Evolutionary conservation across 805 yeast species (phyloP).

Genomic region (Ogataea salicorniae): DNA sequence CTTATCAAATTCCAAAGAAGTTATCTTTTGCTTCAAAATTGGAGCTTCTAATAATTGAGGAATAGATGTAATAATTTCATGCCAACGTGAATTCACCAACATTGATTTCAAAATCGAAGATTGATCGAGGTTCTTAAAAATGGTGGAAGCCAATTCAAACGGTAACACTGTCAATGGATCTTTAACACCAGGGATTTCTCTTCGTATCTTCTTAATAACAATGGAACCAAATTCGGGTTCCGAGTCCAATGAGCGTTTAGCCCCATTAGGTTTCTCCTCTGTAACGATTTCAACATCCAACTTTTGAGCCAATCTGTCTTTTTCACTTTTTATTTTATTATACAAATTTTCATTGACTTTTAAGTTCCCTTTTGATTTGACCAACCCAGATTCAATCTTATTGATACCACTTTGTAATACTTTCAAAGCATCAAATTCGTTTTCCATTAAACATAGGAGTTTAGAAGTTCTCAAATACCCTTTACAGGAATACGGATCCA

Average conservation of each 20-base stretch:
- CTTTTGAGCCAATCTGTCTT: slow-evolving; percentile 2
- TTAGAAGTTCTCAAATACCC: slow-evolving; percentile 45
- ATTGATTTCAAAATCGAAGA: slow-evolving; percentile 10
- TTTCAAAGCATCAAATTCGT: slow-evolving; percentile 33
- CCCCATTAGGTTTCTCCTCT: not conserved
- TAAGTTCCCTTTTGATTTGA: slow-evolving; percentile 21
- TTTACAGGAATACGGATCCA: slow-evolving; percentile 44
- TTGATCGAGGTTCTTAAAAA: slow-evolving; percentile 15
- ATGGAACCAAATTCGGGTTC: slow-evolving; percentile 4
- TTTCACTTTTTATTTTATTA: slow-evolving; percentile 19
- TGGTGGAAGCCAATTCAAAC: slow-evolving; percentile 15
- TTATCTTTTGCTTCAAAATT: slow-evolving; percentile 4
- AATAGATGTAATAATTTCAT: slow-evolving; percentile 3
- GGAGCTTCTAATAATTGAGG: slow-evolving; percentile 13
- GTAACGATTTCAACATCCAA: not conserved
- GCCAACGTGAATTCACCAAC: slow-evolving; percentile 17
- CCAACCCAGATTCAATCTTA: slow-evolving; percentile 30
- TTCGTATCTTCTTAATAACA: not conserved
- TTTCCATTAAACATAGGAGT: slow-evolving; percentile 23
- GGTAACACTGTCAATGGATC: slow-evolving; percentile 25
- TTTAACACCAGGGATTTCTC: not conserved
- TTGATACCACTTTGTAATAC: slow-evolving; percentile 34
- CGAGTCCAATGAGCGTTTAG: not conserved
- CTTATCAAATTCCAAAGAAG: slow-evolving; percentile 9
- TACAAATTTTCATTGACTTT: slow-evolving; percentile 32